Conservation (phyloP, 768 basidiomycete species). For the Chalciporus chontae region DNA sequence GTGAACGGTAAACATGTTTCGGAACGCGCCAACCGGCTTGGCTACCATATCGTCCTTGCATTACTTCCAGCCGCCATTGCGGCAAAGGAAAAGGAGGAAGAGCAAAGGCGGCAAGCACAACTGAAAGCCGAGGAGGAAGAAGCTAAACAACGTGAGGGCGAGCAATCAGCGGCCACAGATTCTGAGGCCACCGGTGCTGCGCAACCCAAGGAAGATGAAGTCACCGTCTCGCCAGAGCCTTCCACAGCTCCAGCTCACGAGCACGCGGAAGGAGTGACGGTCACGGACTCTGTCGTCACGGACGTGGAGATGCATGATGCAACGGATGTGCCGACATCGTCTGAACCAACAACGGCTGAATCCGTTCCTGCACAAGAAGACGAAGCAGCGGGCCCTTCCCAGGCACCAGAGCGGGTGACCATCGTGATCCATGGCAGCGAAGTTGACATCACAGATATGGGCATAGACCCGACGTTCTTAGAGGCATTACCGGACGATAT, state of each 20-base stretch:
- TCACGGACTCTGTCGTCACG: constrained; percentile 30
- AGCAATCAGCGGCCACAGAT: constrained; percentile 28
- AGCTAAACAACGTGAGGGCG: constrained; percentile 37
- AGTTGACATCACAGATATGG: constrained; percentile 97
- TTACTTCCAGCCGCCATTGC: constrained; percentile 78
- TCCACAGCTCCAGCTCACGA: constrained; percentile 9
- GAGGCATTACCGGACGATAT: constrained; percentile 98
- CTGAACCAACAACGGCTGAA: constrained; percentile 18
- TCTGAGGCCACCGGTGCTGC: constrained; percentile 33
- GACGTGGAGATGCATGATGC: constrained; percentile 56
- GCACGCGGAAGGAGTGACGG: constrained; percentile 14
- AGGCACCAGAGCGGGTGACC: constrained; percentile 63
- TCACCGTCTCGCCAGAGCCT: constrained; percentile 11
- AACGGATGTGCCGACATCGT: constrained; percentile 20
- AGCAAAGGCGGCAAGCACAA: constrained; percentile 41
- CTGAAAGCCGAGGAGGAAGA: constrained; percentile 55
- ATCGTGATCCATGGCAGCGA: constrained; percentile 89
- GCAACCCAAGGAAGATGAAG: constrained; percentile 13
- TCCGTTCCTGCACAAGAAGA: constrained; percentile 20
- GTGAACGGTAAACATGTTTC: constrained; percentile 71
- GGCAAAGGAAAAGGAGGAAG: constrained; percentile 44
- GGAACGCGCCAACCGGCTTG: constrained; percentile 62
- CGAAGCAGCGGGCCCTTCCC: constrained; percentile 30
- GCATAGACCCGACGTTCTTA: constrained; percentile 96
- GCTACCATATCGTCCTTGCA: constrained; percentile 67